Percentiles rank a stretch among this genome's conserved stretches.
phyloP scores from a whole-genome alignment of 73 alveolate genomes.

The Paramecium primaurelia region DNA sequence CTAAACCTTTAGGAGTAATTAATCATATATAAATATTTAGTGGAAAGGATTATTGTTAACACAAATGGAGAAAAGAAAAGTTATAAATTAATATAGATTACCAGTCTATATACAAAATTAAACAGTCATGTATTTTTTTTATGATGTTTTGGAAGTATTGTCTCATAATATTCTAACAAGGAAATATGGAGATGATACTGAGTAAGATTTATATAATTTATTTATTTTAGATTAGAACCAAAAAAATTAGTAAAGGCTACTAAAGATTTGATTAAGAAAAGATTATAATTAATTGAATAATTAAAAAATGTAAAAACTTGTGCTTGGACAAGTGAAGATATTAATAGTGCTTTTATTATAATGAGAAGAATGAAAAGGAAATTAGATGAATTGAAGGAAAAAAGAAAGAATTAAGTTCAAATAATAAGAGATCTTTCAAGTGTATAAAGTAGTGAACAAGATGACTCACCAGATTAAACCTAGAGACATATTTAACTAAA shows the following conservation, averaged over 20 bases:
- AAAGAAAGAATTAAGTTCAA: not conserved
- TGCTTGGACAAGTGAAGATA: not conserved
- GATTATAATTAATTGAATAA: not conserved
- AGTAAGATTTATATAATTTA: not conserved
- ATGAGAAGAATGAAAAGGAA: not conserved
- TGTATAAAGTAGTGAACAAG: not conserved
- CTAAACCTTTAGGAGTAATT: slow-evolving; percentile 43
- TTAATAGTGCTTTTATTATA: not conserved
- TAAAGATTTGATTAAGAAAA: not conserved
- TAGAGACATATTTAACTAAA: too few species aligned
- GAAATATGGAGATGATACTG: slow-evolving; percentile 36
- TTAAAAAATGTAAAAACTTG: not conserved
- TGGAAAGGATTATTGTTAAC: not conserved
- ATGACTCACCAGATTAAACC: not conserved
- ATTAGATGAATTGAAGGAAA: not conserved
- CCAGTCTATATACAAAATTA: not conserved
- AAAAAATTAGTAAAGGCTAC: slow-evolving; percentile 13
- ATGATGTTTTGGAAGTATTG: slow-evolving; percentile 22
- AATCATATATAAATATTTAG: not conserved
- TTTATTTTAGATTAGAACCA: not conserved
- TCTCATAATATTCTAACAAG: not conserved
- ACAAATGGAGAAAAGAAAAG: not conserved
- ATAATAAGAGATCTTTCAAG: not conserved
- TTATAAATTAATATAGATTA: not conserved
- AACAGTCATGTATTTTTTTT: not conserved